phyloP scores from a whole-genome alignment of 768 basidiomycete genomes.

The Rickenella mellea region DNA sequence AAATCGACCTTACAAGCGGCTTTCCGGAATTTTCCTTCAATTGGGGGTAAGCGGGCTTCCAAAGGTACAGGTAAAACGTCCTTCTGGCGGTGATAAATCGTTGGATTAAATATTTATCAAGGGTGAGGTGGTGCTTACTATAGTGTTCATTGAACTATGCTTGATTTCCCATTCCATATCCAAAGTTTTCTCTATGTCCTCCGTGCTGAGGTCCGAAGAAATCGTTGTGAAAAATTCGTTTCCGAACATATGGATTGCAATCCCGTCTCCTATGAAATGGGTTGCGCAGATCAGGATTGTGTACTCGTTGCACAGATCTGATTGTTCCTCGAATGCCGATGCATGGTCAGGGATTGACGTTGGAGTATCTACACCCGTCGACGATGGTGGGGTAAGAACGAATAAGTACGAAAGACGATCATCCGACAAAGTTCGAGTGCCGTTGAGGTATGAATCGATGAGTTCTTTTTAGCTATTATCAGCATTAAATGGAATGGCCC shows the following conservation, averaged over 20 bases:
- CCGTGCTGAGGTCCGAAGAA: constrained; percentile 15
- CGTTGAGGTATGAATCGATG: constrained; percentile 67
- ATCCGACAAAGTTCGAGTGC: constrained; percentile 61
- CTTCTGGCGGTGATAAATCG: too few species aligned
- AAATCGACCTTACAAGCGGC: constrained; percentile 49
- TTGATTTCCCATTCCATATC: constrained; percentile 23
- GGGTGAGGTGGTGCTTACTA: too few species aligned
- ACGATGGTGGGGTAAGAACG: constrained; percentile 17
- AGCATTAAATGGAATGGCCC: too few species aligned
- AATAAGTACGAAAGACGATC: constrained; percentile 58
- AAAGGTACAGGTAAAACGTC: constrained; percentile 32
- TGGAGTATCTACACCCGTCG: constrained; percentile 10
- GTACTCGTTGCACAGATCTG: too few species aligned
- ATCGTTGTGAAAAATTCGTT: constrained; percentile 72
- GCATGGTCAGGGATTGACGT: constrained; percentile 12
- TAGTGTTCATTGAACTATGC: too few species aligned
- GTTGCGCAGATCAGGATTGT: constrained; percentile 68
- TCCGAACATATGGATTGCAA: constrained; percentile 74
- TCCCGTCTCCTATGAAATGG: constrained; percentile 82
- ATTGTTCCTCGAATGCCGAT: constrained; percentile 10
- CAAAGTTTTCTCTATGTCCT: constrained; percentile 19
- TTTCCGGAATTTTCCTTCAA: constrained; percentile 28
- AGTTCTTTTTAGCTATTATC: too few species aligned
- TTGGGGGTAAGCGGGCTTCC: constrained; percentile 38
- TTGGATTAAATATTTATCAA: too few species aligned